phyloP scores from a whole-genome alignment of 495 filamentous ascomycete genomes.

The Aspergillus campestris region DNA sequence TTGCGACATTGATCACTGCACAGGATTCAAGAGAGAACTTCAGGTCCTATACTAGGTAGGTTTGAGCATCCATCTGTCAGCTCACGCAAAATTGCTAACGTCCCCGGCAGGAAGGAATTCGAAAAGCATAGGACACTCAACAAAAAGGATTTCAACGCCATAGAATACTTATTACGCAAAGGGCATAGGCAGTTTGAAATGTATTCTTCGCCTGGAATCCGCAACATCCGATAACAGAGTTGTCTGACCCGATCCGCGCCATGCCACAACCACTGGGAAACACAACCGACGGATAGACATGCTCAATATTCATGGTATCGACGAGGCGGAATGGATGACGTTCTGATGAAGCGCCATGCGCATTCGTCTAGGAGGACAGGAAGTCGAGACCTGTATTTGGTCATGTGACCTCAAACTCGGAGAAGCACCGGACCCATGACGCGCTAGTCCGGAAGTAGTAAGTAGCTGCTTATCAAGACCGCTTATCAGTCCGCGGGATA shows the following conservation, averaged over 20 bases:
- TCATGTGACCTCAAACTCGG: background rate
- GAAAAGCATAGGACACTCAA: slow-evolving; percentile 57
- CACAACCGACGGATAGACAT: no score
- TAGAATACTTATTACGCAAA: slow-evolving; percentile 83
- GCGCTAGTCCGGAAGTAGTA: background rate
- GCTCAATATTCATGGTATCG: no score
- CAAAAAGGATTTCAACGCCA: slow-evolving; percentile 81
- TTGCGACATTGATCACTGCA: slow-evolving; percentile 8
- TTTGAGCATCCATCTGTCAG: slow-evolving; percentile 1
- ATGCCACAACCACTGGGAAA: no score
- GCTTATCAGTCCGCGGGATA: background rate
- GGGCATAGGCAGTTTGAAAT: slow-evolving; percentile 79
- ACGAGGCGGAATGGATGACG: no score
- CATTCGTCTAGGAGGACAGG: background rate
- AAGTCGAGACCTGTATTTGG: background rate
- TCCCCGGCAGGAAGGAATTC: slow-evolving; percentile 59
- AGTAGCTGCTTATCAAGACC: background rate
- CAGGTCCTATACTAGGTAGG: slow-evolving; percentile 46
- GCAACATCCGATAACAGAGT: slow-evolving; percentile 52
- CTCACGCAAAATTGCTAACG: slow-evolving; percentile 7
- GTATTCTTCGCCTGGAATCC: slow-evolving; percentile 75
- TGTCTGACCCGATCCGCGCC: no score
- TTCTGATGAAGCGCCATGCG: background rate
- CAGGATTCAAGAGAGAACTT: slow-evolving; percentile 49
- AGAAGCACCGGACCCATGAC: background rate